Conservation (phyloP, 2,329 filamentous ascomycete genomes). For the Monosporascus sp. region DNA sequence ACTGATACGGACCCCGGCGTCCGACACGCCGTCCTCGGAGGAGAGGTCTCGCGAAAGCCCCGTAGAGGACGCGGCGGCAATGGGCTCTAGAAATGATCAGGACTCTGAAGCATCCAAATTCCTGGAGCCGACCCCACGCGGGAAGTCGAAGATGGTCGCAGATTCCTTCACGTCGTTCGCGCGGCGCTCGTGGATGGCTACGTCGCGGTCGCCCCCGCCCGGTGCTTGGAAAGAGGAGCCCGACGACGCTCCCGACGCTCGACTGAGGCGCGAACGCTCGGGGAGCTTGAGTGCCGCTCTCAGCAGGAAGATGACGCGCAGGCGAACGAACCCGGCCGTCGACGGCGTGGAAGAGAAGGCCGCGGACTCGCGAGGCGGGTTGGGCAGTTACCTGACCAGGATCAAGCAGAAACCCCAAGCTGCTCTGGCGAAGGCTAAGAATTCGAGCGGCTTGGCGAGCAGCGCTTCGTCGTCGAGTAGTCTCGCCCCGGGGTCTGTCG, state of each 20-base stretch:
- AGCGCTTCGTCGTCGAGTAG: constrained; percentile 44
- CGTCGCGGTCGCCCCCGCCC: constrained; percentile 46
- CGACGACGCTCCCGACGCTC: constrained; percentile 15
- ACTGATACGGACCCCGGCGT: constrained; percentile 48
- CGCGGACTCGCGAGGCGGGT: constrained; percentile 30
- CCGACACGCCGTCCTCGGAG: constrained; percentile 36
- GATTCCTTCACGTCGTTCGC: constrained; percentile 47
- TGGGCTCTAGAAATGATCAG: constrained; percentile 1
- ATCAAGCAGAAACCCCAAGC: constrained; percentile 44
- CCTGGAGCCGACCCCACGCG: constrained; percentile 24
- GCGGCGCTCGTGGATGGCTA: constrained; percentile 46
- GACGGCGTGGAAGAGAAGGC: constrained; percentile 25
- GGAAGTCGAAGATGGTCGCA: constrained; percentile 35
- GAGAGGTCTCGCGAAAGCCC: constrained; percentile 9
- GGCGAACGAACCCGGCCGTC: constrained; percentile 25
- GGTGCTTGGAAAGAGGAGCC: constrained; percentile 24
- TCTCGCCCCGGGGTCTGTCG: constrained; percentile 37
- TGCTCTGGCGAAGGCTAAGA: constrained; percentile 34
- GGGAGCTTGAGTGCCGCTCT: constrained; percentile 26
- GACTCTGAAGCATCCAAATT: constrained; percentile 13
- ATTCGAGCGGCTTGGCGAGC: constrained; percentile 30
- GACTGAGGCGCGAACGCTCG: constrained; percentile 18
- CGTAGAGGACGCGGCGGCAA: constrained; percentile 20
- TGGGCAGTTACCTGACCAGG: constrained; percentile 42
- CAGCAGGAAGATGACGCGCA: constrained; percentile 23